Base-by-base conservation (phyloP, 1,284 basidiomycete genomes). In the Leucoagaricus sp. region DNA sequence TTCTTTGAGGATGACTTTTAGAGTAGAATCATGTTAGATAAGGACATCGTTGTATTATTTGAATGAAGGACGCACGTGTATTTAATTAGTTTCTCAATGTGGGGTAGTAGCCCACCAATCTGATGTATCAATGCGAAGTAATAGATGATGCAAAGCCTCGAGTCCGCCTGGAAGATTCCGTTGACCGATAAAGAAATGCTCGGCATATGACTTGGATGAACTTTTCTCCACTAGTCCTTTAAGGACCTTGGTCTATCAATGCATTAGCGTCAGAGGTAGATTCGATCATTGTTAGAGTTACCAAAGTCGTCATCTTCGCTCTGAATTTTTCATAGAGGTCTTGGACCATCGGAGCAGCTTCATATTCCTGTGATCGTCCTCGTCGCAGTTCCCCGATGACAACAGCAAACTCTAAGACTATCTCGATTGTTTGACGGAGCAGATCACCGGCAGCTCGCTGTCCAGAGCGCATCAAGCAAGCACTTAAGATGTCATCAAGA, bases 401-500 rank as follows among this genome's bases (percentile, higher is more conserved):
- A 40, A 90, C 79, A 36, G 84, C 84, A 58, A 93, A 80, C 57
- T 90, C 85, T 42, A 95, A 75, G 4, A 93, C 77, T 31, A 85
- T 67, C 60, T 89, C 85, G 58, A 94, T 73, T 21, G 83, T 77
- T 25, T 81, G 78, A 49, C 85, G 82, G 33, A 95, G 74, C 21
- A 89, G 72, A 60, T 90, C 86, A 0, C 84, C 84, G 7, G 82
- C 84, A 1, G 80, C 76, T 61, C 85, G 80, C 67, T 94, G 91
- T 2, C 82, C 79, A 0, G 89, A 84, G 34, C 89, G 76, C 31
- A 94, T 72, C n/a, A 94, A 74, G 66, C 91, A 94, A 10, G 90
- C 86, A 52, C 80, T 85, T 25, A 94, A 77, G 28, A 95, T 86
- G 59, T 87, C 81, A 66, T 94, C 88, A 62, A 95, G 71, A 49